phyloP scores from a whole-genome alignment of 139 green algal species.

The Coccomyxa sp. region DNA sequence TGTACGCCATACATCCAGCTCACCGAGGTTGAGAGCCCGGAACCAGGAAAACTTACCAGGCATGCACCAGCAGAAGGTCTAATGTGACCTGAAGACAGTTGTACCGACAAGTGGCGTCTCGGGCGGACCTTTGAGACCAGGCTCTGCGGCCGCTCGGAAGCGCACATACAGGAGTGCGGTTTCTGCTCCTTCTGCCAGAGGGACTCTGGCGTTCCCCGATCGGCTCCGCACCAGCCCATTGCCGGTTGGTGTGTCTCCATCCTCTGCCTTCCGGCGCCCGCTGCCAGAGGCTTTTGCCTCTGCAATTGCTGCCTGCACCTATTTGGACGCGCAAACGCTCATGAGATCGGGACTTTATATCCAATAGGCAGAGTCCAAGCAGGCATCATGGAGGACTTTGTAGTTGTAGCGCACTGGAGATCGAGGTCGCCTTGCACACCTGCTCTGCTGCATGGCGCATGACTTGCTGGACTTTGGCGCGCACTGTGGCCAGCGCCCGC shows the following conservation, averaged over 20 bases:
- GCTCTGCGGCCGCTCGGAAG: constrained; percentile 85
- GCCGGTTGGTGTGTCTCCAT: neutral
- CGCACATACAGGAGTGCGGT: constrained; percentile 89
- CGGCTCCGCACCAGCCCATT: neutral
- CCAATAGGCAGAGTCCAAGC: no score
- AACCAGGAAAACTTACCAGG: neutral
- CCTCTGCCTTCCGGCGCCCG: neutral
- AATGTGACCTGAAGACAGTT: neutral
- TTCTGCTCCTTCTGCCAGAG: constrained; percentile 66
- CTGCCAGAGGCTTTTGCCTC: neutral
- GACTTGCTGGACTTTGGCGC: constrained; percentile 62
- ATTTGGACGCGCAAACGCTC: neutral
- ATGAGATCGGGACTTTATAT: no score
- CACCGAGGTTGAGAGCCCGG: neutral
- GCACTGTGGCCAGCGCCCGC: constrained; percentile 64
- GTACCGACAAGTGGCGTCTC: neutral
- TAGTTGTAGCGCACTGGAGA: no score
- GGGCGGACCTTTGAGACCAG: constrained; percentile 57
- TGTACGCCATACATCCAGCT: neutral
- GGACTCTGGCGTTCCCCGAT: neutral
- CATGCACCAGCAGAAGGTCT: neutral
- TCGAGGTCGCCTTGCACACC: neutral
- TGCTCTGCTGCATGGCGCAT: constrained; percentile 49
- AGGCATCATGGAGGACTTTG: no score
- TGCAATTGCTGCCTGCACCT: constrained; percentile 6